Evolutionary conservation across 2,329 filamentous ascomycete genomes (phyloP).

Genomic region (Scedosporium dehoogii): DNA sequence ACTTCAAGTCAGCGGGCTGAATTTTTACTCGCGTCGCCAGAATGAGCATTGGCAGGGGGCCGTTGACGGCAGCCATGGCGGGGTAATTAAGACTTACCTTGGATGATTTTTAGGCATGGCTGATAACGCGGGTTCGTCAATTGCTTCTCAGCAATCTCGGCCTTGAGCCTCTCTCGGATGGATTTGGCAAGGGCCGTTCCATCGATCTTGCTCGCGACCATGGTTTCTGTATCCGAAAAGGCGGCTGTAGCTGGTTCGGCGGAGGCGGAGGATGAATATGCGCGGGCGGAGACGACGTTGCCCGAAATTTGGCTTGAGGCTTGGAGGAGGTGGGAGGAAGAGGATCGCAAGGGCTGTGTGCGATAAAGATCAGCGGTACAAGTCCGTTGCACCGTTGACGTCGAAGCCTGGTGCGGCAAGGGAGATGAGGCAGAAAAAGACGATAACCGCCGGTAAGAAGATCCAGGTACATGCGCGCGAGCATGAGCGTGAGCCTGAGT

Average conservation of each 20-base stretch:
- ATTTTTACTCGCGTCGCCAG: background rate
- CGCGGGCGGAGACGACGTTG: background rate
- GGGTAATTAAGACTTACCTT: slow-evolving; percentile 49
- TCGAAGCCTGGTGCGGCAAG: background rate
- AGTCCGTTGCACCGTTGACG: background rate
- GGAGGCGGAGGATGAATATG: background rate
- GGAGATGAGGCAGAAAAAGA: background rate
- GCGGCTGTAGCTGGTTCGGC: background rate
- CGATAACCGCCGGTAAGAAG: background rate
- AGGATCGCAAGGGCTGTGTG: background rate
- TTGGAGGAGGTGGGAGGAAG: background rate
- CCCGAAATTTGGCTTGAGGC: background rate
- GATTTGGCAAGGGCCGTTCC: slow-evolving; percentile 89
- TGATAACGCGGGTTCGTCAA: slow-evolving; percentile 76
- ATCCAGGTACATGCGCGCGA: background rate
- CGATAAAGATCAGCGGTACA: background rate
- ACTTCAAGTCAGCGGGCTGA: slow-evolving; percentile 6
- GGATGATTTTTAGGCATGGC: slow-evolving; percentile 87
- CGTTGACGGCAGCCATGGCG: background rate
- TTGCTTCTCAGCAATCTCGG: slow-evolving; percentile 74
- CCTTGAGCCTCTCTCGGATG: slow-evolving; percentile 73
- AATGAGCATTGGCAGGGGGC: slow-evolving; percentile 4
- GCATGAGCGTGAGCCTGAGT: background rate
- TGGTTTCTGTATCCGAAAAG: slow-evolving; percentile 29
- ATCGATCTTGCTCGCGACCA: slow-evolving; percentile 88